Base-by-base conservation (phyloP, 2,329 filamentous ascomycete species). In the Thielaviopsis punctulata region DNA sequence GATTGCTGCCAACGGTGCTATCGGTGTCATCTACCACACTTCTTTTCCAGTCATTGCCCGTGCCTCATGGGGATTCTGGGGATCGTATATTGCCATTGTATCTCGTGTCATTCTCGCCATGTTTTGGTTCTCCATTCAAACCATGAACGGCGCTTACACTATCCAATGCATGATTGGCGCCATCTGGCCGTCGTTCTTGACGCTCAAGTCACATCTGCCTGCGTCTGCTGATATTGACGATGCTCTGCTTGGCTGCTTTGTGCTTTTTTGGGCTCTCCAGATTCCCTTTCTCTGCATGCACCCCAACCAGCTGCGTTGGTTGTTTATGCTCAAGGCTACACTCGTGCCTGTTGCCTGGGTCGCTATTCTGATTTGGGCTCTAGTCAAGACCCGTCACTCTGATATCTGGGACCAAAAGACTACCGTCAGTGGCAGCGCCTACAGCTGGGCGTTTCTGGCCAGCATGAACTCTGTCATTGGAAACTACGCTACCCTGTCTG, bases 381-480 rank as follows among this genome's bases (percentile, higher is more conserved):
- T 52, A 2, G 45, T 52, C 27, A 33, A 39, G 13, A 55, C 53
- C 4, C 48, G 45, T 9, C 36, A 49, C 19, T 56, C 57, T 1
- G 55, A 59, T 10, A 56, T 61, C 15, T 60, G 60, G 46, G 39
- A 56, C 2, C 55, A 57, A 9, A 53, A 51, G 7, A 45, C 59
- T 2, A 56, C 52, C 4, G 62, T 55, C 58, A 61, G 62, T 0
- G 69, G 69, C 39, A 69, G 68, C 61, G 67, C 67, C 23, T 66
- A 65, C 4, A 62, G 64, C n/a, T 72, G 68, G 61, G 68, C 66
- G 1, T 65, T 63, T 6, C 57, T 72, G 21, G 66, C 68, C 5
- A 66, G 66, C 2, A 59, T 72, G 49, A 71, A 69, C 49, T 67
- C 65, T 10, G 69, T 73, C 22, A 72, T 71, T 19, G 71, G 71